phyloP scores from a whole-genome alignment of 352 stramenopile genomes.

The Phytopythium boreale region DNA sequence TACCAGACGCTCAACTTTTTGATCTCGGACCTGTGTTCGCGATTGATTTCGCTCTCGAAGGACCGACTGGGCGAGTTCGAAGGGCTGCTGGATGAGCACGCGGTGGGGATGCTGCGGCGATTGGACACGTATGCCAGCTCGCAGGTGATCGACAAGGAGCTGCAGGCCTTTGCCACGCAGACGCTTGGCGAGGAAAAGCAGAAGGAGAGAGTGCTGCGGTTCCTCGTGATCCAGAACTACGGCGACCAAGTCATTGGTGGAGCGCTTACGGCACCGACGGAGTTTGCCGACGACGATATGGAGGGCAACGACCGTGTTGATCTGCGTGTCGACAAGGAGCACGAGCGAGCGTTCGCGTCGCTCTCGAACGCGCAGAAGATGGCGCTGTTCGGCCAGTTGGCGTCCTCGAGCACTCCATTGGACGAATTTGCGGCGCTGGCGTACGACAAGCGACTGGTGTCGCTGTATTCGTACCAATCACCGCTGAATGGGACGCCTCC shows the following conservation, averaged over 20 bases:
- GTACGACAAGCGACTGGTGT: constrained; percentile 50
- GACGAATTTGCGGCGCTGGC: constrained; percentile 62
- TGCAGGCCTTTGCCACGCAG: constrained; percentile 46
- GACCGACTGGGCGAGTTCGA: constrained; percentile 31
- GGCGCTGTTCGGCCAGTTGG: constrained; percentile 52
- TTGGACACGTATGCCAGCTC: constrained; percentile 65
- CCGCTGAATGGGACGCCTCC: constrained; percentile 10
- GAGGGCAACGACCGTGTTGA: constrained; percentile 48
- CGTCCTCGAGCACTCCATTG: constrained; percentile 17
- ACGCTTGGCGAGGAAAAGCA: constrained; percentile 26
- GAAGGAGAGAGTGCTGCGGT: constrained; percentile 48
- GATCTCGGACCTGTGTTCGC: constrained; percentile 72
- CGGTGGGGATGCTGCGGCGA: constrained; percentile 44
- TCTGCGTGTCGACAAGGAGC: constrained; percentile 45
- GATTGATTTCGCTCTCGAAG: constrained; percentile 52
- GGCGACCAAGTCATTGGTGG: constrained; percentile 63
- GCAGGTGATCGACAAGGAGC: constrained; percentile 42
- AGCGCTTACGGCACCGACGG: constrained; percentile 17
- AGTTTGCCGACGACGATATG: constrained; percentile 50
- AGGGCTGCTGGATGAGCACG: constrained; percentile 36
- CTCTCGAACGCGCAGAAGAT: constrained; percentile 47
- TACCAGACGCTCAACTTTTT: constrained; percentile 78
- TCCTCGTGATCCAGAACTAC: constrained; percentile 79
- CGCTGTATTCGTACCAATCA: constrained; percentile 45
- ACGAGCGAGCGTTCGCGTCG: constrained; percentile 28